Percentiles rank a stretch among this genome's conserved stretches.
Conservation (phyloP, 176 grass and related monocot genomes). For the Eleusine indica region DNA sequence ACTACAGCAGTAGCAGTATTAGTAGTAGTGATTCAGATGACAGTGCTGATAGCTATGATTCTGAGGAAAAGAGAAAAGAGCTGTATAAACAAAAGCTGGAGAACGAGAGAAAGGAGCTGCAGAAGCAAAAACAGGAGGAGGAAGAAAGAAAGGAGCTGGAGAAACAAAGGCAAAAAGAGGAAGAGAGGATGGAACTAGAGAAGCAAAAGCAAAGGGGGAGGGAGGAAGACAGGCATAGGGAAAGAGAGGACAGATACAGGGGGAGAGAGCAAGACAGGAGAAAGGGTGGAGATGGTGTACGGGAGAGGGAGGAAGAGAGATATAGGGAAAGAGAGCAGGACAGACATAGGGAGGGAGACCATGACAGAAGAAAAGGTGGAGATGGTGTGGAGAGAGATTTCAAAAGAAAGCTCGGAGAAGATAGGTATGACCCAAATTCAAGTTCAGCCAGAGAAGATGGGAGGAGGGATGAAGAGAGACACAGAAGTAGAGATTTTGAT, state of each 20-base stretch:
- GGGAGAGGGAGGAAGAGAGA: slow-evolving; percentile 17
- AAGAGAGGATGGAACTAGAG: slow-evolving; percentile 28
- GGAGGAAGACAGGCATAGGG: slow-evolving; percentile 21
- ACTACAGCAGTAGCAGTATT: slow-evolving; percentile 53
- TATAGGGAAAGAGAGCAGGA: slow-evolving; percentile 38
- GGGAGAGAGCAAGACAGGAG: slow-evolving; percentile 38
- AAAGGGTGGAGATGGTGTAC: too few relatives aligned
- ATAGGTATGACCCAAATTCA: slow-evolving; percentile 57
- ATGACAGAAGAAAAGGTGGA: slow-evolving; percentile 43
- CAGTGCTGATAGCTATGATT: slow-evolving; percentile 52
- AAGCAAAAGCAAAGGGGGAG: slow-evolving; percentile 31
- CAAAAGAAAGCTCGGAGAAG: slow-evolving; percentile 53
- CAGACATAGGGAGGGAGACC: slow-evolving; percentile 33
- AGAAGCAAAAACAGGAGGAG: slow-evolving; percentile 33
- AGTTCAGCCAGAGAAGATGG: slow-evolving; percentile 45
- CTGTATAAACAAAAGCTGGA: slow-evolving; percentile 31
- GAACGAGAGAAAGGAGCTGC: slow-evolving; percentile 40
- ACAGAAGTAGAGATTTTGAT: slow-evolving; percentile 42
- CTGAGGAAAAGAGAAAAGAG: slow-evolving; percentile 41
- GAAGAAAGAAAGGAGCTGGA: slow-evolving; percentile 39
- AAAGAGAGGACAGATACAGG: slow-evolving; percentile 25
- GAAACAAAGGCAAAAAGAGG: slow-evolving; percentile 26
- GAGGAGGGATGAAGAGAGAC: slow-evolving; percentile 43
- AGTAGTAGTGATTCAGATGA: slow-evolving; percentile 53
- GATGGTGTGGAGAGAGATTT: slow-evolving; percentile 40